Evolutionary conservation across 2,329 filamentous ascomycete genomes (phyloP), one percentile per base, ranked within the genome.

Genomic region (Alternaria hordeiaustralica): DNA sequence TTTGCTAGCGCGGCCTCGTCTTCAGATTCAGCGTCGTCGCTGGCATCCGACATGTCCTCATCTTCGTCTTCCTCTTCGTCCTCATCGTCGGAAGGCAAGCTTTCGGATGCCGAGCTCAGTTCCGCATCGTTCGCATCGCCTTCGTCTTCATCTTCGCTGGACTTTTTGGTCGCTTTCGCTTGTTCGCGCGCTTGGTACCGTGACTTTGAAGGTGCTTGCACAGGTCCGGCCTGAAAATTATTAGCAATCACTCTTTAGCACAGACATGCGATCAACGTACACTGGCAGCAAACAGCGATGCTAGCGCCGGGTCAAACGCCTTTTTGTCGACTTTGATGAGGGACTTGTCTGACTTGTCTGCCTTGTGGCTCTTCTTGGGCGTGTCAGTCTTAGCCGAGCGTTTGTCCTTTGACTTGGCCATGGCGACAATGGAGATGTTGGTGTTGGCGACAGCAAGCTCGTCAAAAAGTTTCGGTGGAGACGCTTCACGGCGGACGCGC

Each of bases 61-160:
- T 75, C 75, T 9, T 78, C 73, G 36, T 74, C 75, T 8, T 77
- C 75, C 4, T 71, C 71, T 8, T 73, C 72, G 5, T 57, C 28
- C 3, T 70, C 67, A 15, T 67, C 69, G 4, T 71, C 71, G 50
- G 57, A 61, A 6, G 60, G 55, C 30, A 63, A 20, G 47, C 63
- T 65, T 25, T 49, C 63, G n/a, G 60, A 65, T 11, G 51, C 60
- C 8, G 70, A 67, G 64, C 56, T 77, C 71, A 49, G 51, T 41
- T 65, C 63, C 15, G 60, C 69, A 69, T 55, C 67, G 25, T 73
- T 71, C 21, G 80, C 80, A 11, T 79, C 78, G 65, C 86, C 89
- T 55, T 83, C 84, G 7, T 71, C 69, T 23, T 90, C 89, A 10
- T 87, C 84, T 60, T 80, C 79, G 59, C 85, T 84, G 36, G 78